Conservation (phyloP, 2,329 filamentous ascomycete genomes). For the Penicillium capsulatum region DNA sequence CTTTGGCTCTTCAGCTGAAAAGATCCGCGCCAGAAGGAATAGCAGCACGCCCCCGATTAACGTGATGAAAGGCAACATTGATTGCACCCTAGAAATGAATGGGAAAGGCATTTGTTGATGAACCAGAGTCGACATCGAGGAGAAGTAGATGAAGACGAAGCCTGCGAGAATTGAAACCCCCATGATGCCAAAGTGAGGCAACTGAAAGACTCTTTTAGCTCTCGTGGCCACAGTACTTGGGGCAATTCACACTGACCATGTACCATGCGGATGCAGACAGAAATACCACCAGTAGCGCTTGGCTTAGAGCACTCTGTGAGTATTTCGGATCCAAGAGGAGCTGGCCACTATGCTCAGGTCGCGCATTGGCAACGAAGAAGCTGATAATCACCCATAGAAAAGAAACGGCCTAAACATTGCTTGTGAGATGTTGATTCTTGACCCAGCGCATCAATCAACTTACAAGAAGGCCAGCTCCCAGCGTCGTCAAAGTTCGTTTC, state of each 20-base stretch:
- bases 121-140: constrained; percentile 30
- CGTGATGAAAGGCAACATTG: constrained; percentile 30
- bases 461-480: constrained; percentile 32
- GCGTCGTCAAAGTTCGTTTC: constrained; percentile 25
- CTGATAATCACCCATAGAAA: constrained; percentile 35
- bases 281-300: constrained; percentile 33
- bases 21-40: constrained; percentile 26
- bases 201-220: constrained; percentile 27
- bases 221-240: neutral
- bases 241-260: constrained; percentile 32
- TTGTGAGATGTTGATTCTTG: too few species aligned
- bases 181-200: constrained; percentile 38
- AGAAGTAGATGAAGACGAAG: constrained; percentile 34
- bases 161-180: constrained; percentile 38
- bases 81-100: constrained; percentile 25
- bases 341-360: constrained; percentile 38
- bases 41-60: constrained; percentile 29
- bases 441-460: constrained; percentile 7
- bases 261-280: constrained; percentile 37
- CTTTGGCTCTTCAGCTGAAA: constrained; percentile 29
- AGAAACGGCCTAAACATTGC: constrained; percentile 37
- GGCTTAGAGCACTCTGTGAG: constrained; percentile 38
- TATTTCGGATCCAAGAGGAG: constrained; percentile 37
- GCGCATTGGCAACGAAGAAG: constrained; percentile 32
- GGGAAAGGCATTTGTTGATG: constrained; percentile 33